Base-by-base conservation (phyloP, 129 eudicot species). In the Tagetes patula region DNA sequence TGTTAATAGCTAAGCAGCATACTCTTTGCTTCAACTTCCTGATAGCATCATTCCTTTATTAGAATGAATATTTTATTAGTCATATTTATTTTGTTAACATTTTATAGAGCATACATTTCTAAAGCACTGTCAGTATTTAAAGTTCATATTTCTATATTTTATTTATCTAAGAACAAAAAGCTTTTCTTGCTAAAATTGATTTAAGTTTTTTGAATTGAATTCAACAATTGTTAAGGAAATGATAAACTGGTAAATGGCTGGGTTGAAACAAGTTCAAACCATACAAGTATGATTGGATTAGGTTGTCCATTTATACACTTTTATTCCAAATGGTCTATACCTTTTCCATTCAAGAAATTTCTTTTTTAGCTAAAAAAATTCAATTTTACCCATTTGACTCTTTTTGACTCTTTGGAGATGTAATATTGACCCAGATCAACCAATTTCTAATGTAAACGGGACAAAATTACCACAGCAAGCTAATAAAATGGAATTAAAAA, bases 161-260 rank as follows among this genome's bases (percentile, higher is more conserved):
- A n/a, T n/a, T n/a, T n/a, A n/a, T n/a, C n/a, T n/a, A n/a, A n/a
- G n/a, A n/a, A n/a, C n/a, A n/a, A n/a, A n/a, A n/a, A n/a, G n/a
- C n/a, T n/a, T n/a, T n/a, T n/a, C n/a, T n/a, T n/a, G n/a, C n/a
- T n/a, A n/a, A n/a, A n/a, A n/a, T n/a, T n/a, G n/a, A n/a, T n/a
- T n/a, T n/a, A n/a, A n/a, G n/a, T n/a, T n/a, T n/a, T n/a, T n/a
- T n/a, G n/a, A n/a, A n/a, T n/a, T n/a, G n/a, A n/a, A n/a, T n/a
- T n/a, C n/a, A n/a, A n/a, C n/a, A 74, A 47, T 34, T 27, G 63
- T 30, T 63, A 73, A 62, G 42, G 31, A 70, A 27, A 70, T n/a
- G 43, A 52, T 34, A 9, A 71, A 70, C 39, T 10, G 64, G 50
- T n/a, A n/a, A n/a, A n/a, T n/a, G n/a, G n/a, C n/a, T n/a, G n/a